Base-by-base conservation (phyloP, 148 eudicot genomes). In the Agrostemma githago region DNA sequence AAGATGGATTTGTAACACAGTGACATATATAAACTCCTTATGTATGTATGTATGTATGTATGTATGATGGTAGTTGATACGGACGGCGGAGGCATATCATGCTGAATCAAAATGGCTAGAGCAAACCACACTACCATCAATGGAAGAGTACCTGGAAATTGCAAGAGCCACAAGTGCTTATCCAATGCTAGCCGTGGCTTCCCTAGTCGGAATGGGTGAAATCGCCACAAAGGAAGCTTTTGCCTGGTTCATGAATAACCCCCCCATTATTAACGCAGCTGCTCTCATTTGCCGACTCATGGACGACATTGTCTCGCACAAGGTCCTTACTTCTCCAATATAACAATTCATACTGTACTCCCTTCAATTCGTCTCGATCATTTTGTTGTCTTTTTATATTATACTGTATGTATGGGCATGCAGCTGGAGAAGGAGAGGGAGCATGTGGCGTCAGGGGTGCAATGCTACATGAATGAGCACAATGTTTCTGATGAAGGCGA, bases 171-270 rank as follows among this genome's bases (percentile, higher is more conserved):
- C 44, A 15, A 16, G 19, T 8, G 19, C 64, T 39, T 41, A 71
- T 40, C 16, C 41, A 3, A 20, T 71, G 6, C 26, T 58, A 15
- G 14, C 9, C 34, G 74, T 58, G 11, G 64, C 44, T 40, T 56
- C 74, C 5, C 57, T 26, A 34, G 62, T 71, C 39, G 74, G 74
- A 19, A 71, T 71, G 74, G 64, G 74, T 14, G 38, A 71, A 4
- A 58, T 48, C 8, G 74, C 74, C 6, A 71, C 46, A 3, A 17
- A 71, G 51, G 64, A 71, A 19, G 74, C 64, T 12, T 71, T 71
- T 39, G 64, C 57, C 34, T 71, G 74, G 74, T 66, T 62, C 5
- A 17, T 14, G 5, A 58, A 58, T 58, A 20, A 3, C 1, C 62
- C 62, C 16, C 20, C 19, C 5, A 58, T 58, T 58, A 6, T 58